Conservation (phyloP, 805 yeast species). For the Saccharomycopsis sp. region DNA sequence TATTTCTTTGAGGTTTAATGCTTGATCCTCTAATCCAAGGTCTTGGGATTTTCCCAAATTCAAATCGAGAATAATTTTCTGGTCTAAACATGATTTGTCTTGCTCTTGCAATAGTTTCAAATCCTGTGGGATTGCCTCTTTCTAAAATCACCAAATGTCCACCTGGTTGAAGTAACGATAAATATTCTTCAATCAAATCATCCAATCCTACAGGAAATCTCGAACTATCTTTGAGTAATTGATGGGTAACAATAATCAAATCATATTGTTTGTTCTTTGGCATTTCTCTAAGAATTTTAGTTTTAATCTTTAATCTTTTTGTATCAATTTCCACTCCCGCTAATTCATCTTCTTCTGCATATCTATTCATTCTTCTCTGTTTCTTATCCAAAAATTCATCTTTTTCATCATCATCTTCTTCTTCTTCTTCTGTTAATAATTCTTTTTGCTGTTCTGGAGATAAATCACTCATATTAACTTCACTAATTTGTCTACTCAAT, state of each 20-base stretch:
- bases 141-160: conserved; percentile 77
- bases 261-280: conserved; percentile 48
- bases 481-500: conserved; percentile 58
- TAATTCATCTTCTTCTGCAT: conserved; percentile 21
- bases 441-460: conserved; percentile 12
- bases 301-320: conserved; percentile 39
- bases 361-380: conserved; percentile 17
- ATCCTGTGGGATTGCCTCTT: conserved; percentile 84
- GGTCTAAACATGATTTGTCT: conserved; percentile 88
- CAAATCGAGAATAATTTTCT: conserved; percentile 40
- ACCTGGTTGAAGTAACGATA: conserved; percentile 57
- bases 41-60: conserved; percentile 56
- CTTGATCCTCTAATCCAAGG: conserved; percentile 49
- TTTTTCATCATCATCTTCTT: conserved; percentile 17
- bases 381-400: not conserved
- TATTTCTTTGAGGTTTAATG: conserved; percentile 20
- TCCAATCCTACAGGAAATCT: conserved; percentile 70
- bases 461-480: conserved; percentile 25
- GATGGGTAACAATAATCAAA: conserved; percentile 74
- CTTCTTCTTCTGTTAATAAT: conserved; percentile 8
- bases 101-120: conserved; percentile 82
- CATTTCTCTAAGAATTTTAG: conserved; percentile 43
- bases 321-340: conserved; percentile 44
- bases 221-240: conserved; percentile 48
- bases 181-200: conserved; percentile 44